These are phyloP conservation scores for Boletus calvinii DNA, from an alignment of 1,284 basidiomycete species.

Conservation along the genomic window DNA sequence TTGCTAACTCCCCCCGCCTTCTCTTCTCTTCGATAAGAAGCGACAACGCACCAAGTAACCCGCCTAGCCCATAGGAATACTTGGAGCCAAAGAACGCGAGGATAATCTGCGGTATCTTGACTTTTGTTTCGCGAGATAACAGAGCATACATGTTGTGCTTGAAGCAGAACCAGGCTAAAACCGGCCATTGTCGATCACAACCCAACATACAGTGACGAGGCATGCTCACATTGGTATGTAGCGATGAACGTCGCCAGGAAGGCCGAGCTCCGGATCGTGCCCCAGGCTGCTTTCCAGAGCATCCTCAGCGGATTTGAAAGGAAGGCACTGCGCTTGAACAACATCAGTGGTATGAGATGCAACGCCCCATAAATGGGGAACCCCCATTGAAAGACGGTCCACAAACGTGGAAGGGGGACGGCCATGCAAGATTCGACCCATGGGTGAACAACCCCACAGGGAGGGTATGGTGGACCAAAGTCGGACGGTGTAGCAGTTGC, in stretches of 20 bases:
- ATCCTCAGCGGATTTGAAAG: constrained; percentile 61
- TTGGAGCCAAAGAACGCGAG: constrained; percentile 63
- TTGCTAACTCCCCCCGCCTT: constrained; percentile 82
- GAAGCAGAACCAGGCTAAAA: constrained; percentile 70
- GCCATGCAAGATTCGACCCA: constrained; percentile 68
- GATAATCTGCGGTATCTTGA: constrained; percentile 49
- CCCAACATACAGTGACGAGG: neutral
- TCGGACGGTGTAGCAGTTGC: constrained; percentile 36
- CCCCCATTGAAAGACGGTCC: constrained; percentile 85
- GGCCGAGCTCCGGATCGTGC: constrained; percentile 82
- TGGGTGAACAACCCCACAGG: constrained; percentile 78
- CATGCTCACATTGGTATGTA: constrained; percentile 75
- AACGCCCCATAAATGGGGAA: constrained; percentile 84
- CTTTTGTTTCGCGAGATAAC: constrained; percentile 41
- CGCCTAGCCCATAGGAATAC: constrained; percentile 74
- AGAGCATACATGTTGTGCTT: constrained; percentile 60
- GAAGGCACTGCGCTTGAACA: constrained; percentile 71
- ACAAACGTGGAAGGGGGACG: constrained; percentile 74
- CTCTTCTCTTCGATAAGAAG: constrained; percentile 87
- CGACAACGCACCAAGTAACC: constrained; percentile 74
- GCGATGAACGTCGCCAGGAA: constrained; percentile 87
- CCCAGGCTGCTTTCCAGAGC: constrained; percentile 63
- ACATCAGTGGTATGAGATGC: constrained; percentile 83
- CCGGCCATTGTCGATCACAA: neutral
- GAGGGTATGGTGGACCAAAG: constrained; percentile 59